Evolutionary conservation across 2,329 filamentous ascomycete species (phyloP).

Genomic region (Lecanoromycetidae sp.): DNA sequence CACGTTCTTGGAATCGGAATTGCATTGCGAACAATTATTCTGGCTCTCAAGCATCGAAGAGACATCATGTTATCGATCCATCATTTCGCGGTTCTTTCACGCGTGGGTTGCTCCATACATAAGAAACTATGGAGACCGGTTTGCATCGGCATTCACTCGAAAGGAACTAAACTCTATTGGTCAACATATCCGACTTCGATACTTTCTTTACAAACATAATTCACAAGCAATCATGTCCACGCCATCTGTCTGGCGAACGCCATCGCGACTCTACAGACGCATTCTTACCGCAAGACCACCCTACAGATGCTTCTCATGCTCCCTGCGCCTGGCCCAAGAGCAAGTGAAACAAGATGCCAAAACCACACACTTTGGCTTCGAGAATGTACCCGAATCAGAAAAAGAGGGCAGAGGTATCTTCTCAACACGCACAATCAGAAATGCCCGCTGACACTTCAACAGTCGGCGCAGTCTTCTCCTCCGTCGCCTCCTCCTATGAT

Average conservation of each 20-base stretch:
- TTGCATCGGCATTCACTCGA: slow-evolving; percentile 1
- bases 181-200: background rate
- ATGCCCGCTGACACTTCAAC: slow-evolving; percentile 24
- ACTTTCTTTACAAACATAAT: background rate
- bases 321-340: slow-evolving; percentile 29
- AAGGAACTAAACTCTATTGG: background rate
- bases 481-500: slow-evolving; percentile 87
- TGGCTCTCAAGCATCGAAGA: background rate
- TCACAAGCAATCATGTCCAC: background rate
- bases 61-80: slow-evolving; percentile 13
- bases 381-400: slow-evolving; percentile 67
- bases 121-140: background rate
- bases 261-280: background rate
- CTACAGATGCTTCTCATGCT: slow-evolving; percentile 42
- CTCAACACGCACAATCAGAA: background rate
- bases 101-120: background rate
- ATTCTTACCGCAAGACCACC: slow-evolving; percentile 17
- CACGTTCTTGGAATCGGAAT: background rate
- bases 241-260: background rate
- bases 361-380: slow-evolving; percentile 82
- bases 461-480: slow-evolving; percentile 84
- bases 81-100: background rate
- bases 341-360: slow-evolving; percentile 36
- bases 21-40: background rate
- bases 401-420: slow-evolving; percentile 54